Base-by-base conservation (phyloP, 768 basidiomycete species). In the Agaricus sinodeliciosus region DNA sequence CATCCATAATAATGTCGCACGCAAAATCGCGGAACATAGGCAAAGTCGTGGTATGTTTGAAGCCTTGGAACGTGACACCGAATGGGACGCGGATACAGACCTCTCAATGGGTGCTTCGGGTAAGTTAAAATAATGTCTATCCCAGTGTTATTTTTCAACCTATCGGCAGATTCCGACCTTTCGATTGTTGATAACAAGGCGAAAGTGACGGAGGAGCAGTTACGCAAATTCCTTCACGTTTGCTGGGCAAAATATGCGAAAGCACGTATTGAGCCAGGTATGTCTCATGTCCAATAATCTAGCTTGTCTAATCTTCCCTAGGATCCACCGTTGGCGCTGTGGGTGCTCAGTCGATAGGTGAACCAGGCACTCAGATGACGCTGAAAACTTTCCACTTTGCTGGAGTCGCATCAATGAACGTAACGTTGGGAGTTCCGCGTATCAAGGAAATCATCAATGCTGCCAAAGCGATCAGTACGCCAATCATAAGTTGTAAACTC, bases 401-500 rank as follows among this genome's bases (percentile, higher is more conserved):
- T 61, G 96, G 96, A 72, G 95, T 99, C 57, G 96, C 96, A 7
- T 95, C 94, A 35, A 99, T 98, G 96, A 98, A 97, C 71, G 93
- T 99, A 57, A 99, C 96, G 0, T 82, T 98, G 35, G 96, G 96
- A 69, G 96, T 98, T n/a, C 96, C 96, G 2, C 95, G 96, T 62
- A 98, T 99, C 72, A 98, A 98, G 69, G 96, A 99, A 69, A 98
- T 99, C 59, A 99, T 99, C 75, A 99, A 98, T 61, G 96, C 94
- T 2, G 91, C 96, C n/a, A 99, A 96, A 67, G 69, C 76, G 36
- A 98, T 99, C 69, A 94, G 88, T 63, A 99, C 96, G 0, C 96
- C 96, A 3, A 97, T 99, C 66, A 99, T 99, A 67, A 94, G 94
- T 57, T 95, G 94, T 62, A 92, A 90, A 65, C 77, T 99, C 22